Evolutionary conservation across 163 green algal genomes (phyloP).

Genomic region (Botryococcus braunii): DNA sequence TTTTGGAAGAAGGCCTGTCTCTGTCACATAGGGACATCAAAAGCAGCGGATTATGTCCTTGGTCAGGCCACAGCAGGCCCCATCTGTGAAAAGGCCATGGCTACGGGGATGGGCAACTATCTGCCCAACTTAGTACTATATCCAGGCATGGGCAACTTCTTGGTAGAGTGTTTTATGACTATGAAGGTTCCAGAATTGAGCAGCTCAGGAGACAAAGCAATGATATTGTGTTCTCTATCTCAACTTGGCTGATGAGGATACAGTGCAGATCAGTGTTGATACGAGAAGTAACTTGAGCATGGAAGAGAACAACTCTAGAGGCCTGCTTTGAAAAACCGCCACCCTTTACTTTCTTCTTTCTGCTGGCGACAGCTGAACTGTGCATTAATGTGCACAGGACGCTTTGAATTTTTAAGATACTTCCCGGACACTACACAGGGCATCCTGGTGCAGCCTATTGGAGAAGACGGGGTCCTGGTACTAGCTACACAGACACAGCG

Average conservation of each 20-base stretch:
- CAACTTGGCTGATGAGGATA: too few species aligned
- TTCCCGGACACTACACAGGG: constrained; percentile 66
- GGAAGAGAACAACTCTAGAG: too few species aligned
- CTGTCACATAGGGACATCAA: constrained; percentile 49
- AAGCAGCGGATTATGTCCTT: constrained; percentile 10
- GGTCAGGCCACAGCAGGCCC: constrained; percentile 37
- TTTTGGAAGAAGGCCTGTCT: constrained; percentile 56
- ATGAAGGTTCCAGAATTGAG: too few species aligned
- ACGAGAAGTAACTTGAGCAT: too few species aligned
- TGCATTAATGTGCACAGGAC: constrained; percentile 41
- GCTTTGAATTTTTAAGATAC: constrained; percentile 64
- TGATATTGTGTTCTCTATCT: too few species aligned
- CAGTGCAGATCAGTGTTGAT: too few species aligned
- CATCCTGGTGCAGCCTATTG: constrained; percentile 64
- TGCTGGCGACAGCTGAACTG: too few species aligned
- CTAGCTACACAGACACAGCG: constrained; percentile 56
- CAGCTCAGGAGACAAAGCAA: too few species aligned
- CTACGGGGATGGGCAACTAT: constrained; percentile 57
- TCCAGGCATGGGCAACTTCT: too few species aligned
- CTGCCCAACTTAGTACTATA: constrained; percentile 77
- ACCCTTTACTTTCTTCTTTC: too few species aligned
- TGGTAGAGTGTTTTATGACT: too few species aligned
- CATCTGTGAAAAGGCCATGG: constrained; percentile 48
- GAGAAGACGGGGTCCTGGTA: constrained; percentile 56
- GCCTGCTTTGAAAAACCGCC: too few species aligned